These are phyloP conservation scores for Sordariomycetes sp. DNA, from an alignment of 2,329 filamentous ascomycete species.

Conservation along the genomic window DNA sequence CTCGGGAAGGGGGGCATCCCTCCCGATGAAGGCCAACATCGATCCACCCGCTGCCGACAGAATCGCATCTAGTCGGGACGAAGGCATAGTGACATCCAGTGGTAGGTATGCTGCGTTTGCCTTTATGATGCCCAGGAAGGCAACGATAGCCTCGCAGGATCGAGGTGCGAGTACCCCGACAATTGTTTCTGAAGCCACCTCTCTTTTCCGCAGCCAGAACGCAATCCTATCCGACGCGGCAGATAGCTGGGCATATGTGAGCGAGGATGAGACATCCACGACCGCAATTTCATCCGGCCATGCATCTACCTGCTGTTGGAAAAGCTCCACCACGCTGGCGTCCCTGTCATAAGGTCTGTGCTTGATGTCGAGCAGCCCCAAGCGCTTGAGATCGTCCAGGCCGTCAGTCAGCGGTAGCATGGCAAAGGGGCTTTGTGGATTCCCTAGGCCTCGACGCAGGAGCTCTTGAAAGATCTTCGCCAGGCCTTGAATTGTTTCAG, in stretches of 20 bases:
- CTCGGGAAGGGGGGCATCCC: background rate
- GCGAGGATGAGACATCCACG: slow-evolving; percentile 4
- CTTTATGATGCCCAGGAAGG: slow-evolving; percentile 14
- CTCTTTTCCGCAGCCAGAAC: slow-evolving; percentile 7
- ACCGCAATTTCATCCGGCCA: slow-evolving; percentile 9
- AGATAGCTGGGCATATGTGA: slow-evolving; percentile 15
- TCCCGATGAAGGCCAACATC: slow-evolving; percentile 8
- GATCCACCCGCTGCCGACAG: background rate
- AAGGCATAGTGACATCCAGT: slow-evolving; percentile 9
- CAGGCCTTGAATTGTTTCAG: slow-evolving; percentile 9
- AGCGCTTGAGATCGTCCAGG: no score
- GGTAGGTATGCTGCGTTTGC: slow-evolving; percentile 15
- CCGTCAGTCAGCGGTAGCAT: slow-evolving; percentile 2
- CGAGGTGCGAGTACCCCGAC: slow-evolving; percentile 10
- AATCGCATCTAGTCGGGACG: slow-evolving; percentile 8
- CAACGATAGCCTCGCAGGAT: slow-evolving; percentile 13
- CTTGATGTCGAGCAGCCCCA: no score
- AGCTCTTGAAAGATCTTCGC: slow-evolving; percentile 9
- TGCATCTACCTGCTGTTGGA: slow-evolving; percentile 8
- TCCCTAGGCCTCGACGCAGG: slow-evolving; percentile 6
- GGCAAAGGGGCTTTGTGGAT: slow-evolving; percentile 2
- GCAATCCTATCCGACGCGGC: slow-evolving; percentile 9
- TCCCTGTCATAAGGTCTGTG: no score
- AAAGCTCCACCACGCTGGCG: slow-evolving; percentile 12
- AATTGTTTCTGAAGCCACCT: slow-evolving; percentile 6